Conservation (phyloP, 139 green algal species). For the Chlamydomonas applanata region DNA sequence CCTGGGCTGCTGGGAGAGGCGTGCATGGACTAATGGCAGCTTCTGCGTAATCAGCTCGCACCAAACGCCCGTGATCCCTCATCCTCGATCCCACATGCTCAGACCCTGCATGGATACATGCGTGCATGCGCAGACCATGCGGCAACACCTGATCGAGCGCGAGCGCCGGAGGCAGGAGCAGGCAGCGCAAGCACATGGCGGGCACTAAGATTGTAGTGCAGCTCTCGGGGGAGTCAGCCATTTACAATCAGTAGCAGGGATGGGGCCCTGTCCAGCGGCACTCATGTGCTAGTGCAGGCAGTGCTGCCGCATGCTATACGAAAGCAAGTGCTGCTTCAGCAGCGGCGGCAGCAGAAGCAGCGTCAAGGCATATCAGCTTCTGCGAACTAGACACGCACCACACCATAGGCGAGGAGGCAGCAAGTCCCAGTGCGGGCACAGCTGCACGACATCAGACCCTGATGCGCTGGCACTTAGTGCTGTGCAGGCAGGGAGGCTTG, state of each 20-base stretch:
- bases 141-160: constrained; percentile 20
- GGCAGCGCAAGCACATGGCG: neutral
- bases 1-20: neutral
- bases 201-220: too few relatives aligned
- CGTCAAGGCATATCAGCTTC: too few relatives aligned
- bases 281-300: too few relatives aligned
- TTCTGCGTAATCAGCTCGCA: neutral
- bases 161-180: constrained; percentile 11
- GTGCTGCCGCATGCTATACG: neutral
- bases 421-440: neutral
- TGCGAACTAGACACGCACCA: neutral
- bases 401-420: neutral
- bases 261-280: too few relatives aligned
- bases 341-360: too few relatives aligned
- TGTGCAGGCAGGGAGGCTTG: too few relatives aligned
- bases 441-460: neutral
- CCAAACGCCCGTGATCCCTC: neutral
- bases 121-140: constrained; percentile 9
- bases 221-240: too few relatives aligned
- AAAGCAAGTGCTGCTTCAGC: too few relatives aligned
- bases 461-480: too few relatives aligned
- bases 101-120: neutral
- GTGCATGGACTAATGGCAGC: neutral
- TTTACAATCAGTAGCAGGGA: too few relatives aligned
- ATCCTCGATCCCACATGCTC: neutral